Evolutionary conservation across 305 asterid species (phyloP).

Genomic region (Andrographis paniculata): DNA sequence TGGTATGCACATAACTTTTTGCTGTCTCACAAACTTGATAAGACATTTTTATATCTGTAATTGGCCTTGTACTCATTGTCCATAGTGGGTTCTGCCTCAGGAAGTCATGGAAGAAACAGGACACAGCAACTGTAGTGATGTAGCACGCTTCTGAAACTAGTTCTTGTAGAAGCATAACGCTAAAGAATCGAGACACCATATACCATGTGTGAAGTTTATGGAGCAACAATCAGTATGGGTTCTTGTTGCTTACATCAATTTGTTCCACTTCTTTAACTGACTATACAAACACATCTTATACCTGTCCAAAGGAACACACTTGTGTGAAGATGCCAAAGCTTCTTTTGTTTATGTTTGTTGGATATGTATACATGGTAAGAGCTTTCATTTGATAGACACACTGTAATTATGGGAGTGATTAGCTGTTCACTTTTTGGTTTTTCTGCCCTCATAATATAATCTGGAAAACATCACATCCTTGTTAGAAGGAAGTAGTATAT

Average conservation of each 20-base stretch:
- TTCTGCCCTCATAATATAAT: conserved; percentile 19
- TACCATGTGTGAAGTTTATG: conserved; percentile 18
- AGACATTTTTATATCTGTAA: not conserved
- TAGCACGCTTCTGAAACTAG: conserved; percentile 11
- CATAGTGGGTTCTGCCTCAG: conserved; percentile 34
- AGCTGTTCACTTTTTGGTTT: conserved; percentile 21
- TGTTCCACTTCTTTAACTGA: conserved; percentile 20
- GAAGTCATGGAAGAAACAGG: conserved; percentile 34
- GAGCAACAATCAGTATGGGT: conserved; percentile 21
- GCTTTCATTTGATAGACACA: conserved; percentile 22
- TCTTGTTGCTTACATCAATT: conserved; percentile 26
- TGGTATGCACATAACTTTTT: conserved; percentile 24
- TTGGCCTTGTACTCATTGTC: not conserved
- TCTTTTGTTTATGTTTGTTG: conserved; percentile 19
- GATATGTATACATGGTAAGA: conserved; percentile 18
- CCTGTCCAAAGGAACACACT: conserved; percentile 26
- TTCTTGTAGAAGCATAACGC: conserved; percentile 18
- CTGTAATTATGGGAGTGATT: conserved; percentile 49
- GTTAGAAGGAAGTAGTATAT: conserved; percentile 31
- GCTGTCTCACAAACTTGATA: not conserved
- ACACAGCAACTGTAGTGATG: conserved; percentile 22
- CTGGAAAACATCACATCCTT: conserved; percentile 19
- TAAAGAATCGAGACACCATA: conserved; percentile 21
- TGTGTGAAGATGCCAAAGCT: conserved; percentile 25
- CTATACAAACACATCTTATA: conserved; percentile 18